These are phyloP conservation scores for Pythium pyrilobum DNA, from an alignment of 352 stramenopile genomes.

Conservation along the genomic window DNA sequence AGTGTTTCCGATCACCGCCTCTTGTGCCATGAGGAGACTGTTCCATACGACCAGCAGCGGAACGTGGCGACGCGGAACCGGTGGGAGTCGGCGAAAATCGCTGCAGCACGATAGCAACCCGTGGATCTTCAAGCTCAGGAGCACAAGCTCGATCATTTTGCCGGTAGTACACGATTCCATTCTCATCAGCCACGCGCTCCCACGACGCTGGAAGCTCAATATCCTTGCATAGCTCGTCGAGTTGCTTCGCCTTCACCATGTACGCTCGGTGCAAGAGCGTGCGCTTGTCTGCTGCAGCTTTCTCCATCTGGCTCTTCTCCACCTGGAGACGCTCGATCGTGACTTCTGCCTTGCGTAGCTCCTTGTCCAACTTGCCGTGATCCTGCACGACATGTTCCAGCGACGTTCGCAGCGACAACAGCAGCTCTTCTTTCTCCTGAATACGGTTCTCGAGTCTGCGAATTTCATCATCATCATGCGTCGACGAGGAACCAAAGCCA, in stretches of 20 bases:
- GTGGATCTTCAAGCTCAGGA: conserved; percentile 47
- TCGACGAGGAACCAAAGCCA: too few relatives aligned
- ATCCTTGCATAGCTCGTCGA: conserved; percentile 46
- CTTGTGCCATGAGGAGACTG: conserved; percentile 2
- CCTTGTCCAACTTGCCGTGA: conserved; percentile 35
- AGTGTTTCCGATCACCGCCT: conserved; percentile 16
- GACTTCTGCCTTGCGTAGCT: conserved; percentile 23
- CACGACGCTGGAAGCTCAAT: conserved; percentile 36
- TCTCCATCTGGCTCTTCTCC: conserved; percentile 37
- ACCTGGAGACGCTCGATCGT: conserved; percentile 25
- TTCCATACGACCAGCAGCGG: conserved; percentile 22
- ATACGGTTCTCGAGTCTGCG: conserved; percentile 19
- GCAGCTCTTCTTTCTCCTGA: conserved; percentile 41
- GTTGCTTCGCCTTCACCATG: conserved; percentile 46
- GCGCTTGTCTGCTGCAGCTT: conserved; percentile 35
- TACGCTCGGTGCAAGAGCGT: conserved; percentile 37
- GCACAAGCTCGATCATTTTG: conserved; percentile 29
- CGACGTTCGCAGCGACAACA: conserved; percentile 25
- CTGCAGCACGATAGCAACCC: conserved; percentile 28
- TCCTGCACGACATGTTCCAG: conserved; percentile 33
- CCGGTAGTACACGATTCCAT: conserved; percentile 46
- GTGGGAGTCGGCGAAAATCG: neutral
- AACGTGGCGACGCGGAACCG: conserved; percentile 18
- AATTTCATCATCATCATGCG: conserved; percentile 10
- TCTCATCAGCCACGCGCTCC: conserved; percentile 40